Evolutionary conservation across 768 basidiomycete genomes (phyloP).

Genomic region (Trametes cinnabarina): DNA sequence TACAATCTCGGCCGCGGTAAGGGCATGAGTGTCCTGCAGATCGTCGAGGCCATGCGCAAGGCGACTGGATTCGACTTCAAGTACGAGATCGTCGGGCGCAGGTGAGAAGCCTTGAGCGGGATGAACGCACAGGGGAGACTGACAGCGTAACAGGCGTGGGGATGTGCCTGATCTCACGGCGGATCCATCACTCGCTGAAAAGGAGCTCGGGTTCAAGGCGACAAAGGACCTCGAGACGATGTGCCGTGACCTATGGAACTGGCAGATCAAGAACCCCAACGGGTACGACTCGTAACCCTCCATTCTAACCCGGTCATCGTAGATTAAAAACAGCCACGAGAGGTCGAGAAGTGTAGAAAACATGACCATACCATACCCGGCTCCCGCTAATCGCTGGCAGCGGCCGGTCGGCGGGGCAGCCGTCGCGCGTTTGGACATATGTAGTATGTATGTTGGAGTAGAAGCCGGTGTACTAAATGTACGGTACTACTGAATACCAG

Average conservation of each 20-base stretch:
- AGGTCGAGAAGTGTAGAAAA: background rate
- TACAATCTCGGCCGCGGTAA: constrained; percentile 96
- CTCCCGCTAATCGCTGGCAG: background rate
- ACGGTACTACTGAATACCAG: constrained; percentile 1
- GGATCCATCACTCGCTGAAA: constrained; percentile 85
- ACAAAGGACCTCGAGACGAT: constrained; percentile 79
- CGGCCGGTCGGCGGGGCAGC: background rate
- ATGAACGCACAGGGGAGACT: too few relatives aligned
- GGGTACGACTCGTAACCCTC: constrained; percentile 50
- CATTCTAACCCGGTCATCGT: too few relatives aligned
- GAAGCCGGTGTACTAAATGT: constrained; percentile 8
- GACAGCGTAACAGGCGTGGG: constrained; percentile 73
- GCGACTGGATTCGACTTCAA: constrained; percentile 87
- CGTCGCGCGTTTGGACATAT: constrained; percentile 4
- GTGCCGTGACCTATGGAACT: constrained; percentile 98
- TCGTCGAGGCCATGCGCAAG: constrained; percentile 91
- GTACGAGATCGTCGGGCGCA: constrained; percentile 85
- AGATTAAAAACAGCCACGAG: background rate
- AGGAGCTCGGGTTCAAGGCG: constrained; percentile 91
- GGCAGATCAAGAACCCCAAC: constrained; percentile 89
- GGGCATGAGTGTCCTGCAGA: constrained; percentile 91
- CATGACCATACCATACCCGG: background rate
- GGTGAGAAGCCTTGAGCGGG: constrained; percentile 72
- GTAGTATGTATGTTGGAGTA: constrained; percentile 11
- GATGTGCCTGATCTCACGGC: constrained; percentile 98